phyloP scores from a whole-genome alignment of 768 basidiomycete genomes.

The Trametes coccinea region DNA sequence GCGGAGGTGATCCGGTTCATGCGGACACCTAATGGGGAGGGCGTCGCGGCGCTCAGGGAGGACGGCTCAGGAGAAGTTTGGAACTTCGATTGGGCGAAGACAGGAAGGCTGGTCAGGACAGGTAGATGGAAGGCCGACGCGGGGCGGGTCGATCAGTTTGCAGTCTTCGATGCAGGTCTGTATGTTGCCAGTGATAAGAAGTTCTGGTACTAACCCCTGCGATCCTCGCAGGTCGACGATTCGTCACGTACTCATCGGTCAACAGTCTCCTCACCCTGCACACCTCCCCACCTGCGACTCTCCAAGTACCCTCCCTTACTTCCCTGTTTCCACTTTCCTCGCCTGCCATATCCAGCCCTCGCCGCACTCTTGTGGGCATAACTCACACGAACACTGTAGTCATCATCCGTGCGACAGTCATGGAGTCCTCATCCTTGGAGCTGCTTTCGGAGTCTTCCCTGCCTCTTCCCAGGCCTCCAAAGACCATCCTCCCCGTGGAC shows the following conservation, averaged over 20 bases:
- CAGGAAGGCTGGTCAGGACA: constrained; percentile 45
- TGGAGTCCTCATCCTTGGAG: constrained; percentile 29
- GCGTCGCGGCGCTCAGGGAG: constrained; percentile 64
- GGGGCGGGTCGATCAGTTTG: constrained; percentile 56
- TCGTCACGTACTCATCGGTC: constrained; percentile 60
- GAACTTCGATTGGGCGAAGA: constrained; percentile 47
- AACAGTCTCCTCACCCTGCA: constrained; percentile 53
- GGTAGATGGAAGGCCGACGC: constrained; percentile 43
- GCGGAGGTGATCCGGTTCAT: constrained; percentile 59
- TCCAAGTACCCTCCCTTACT: constrained; percentile 52
- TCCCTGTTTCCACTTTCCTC: constrained; percentile 59
- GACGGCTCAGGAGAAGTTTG: constrained; percentile 65
- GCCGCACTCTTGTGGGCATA: constrained; percentile 63
- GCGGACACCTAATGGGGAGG: constrained; percentile 77
- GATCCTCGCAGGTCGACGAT: constrained; percentile 45
- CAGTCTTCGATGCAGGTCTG: constrained; percentile 69
- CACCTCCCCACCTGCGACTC: constrained; percentile 43
- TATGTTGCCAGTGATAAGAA: neutral
- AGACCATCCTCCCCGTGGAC: constrained; percentile 70
- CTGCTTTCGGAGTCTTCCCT: constrained; percentile 52
- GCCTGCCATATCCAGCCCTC: constrained; percentile 29
- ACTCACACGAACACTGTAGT: constrained; percentile 61
- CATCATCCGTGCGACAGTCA: constrained; percentile 47
- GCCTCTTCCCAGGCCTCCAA: constrained; percentile 48
- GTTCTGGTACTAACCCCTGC: neutral